Conservation (phyloP, 2,329 filamentous ascomycete species). For the Fusarium newnesense region DNA sequence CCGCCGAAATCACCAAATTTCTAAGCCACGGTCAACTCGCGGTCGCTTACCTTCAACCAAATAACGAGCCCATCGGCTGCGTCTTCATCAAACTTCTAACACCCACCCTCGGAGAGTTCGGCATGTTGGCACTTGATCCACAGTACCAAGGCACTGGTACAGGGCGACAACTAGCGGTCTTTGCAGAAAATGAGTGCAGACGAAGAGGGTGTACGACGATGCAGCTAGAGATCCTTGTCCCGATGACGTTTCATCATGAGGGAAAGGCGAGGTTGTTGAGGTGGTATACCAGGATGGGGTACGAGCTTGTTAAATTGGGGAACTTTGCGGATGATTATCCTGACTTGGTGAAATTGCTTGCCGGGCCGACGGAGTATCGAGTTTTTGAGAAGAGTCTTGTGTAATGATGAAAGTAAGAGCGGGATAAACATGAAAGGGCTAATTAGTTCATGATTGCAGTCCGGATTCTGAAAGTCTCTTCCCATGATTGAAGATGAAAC, state of each 20-base stretch:
- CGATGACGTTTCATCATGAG: conserved; percentile 41
- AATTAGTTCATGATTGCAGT: accelerated
- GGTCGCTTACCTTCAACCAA: conserved; percentile 28
- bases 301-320: conserved; percentile 41
- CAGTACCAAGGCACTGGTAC: conserved; percentile 39
- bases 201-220: conserved; percentile 42
- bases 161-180: conserved; percentile 40
- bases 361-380: conserved; percentile 43
- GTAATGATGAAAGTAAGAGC: accelerated
- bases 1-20: conserved; percentile 34
- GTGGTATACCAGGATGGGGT: conserved; percentile 47
- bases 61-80: conserved; percentile 39
- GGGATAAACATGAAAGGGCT: accelerated
- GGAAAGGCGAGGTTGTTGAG: conserved; percentile 42
- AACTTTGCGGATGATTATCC: conserved; percentile 45
- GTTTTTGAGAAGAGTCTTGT: conserved; percentile 44
- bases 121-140: conserved; percentile 44
- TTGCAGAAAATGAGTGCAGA: conserved; percentile 44
- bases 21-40: conserved; percentile 40
- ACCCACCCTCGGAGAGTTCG: conserved; percentile 39
- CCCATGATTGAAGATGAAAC: accelerated
- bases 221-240: conserved; percentile 46
- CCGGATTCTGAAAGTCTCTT: background rate
- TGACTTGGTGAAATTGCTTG: conserved; percentile 37
- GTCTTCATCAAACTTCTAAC: conserved; percentile 40